Conservation (phyloP, 169 alveolate genomes). For the Babesia ovis region DNA sequence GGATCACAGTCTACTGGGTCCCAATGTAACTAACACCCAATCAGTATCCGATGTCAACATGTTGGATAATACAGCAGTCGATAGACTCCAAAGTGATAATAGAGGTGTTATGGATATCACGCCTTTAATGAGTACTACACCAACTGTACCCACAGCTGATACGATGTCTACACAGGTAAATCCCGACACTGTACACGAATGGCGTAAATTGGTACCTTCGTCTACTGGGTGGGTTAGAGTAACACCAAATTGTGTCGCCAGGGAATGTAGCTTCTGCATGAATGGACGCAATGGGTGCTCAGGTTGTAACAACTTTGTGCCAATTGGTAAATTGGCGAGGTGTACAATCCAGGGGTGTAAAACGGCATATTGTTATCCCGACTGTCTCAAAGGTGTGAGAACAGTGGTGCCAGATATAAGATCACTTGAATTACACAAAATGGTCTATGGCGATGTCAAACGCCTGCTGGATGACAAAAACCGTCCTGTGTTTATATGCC, state of each 20-base stretch:
- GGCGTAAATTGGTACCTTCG: constrained; percentile 15
- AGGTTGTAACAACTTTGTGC: constrained; percentile 40
- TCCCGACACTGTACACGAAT: background rate
- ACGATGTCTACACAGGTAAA: background rate
- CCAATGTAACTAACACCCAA: background rate
- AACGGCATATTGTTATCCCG: constrained; percentile 55
- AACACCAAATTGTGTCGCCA: constrained; percentile 13
- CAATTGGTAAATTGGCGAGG: background rate
- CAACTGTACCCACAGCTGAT: background rate
- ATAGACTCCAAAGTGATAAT: background rate
- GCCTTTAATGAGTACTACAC: no score
- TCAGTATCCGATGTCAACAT: background rate
- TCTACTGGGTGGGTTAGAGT: constrained; percentile 10
- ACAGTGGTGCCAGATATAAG: constrained; percentile 46
- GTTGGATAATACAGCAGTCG: background rate
- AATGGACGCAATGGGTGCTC: constrained; percentile 50
- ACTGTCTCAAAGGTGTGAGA: constrained; percentile 34
- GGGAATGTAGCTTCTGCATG: constrained; percentile 51
- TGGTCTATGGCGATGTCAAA: constrained; percentile 39
- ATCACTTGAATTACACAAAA: constrained; percentile 29
- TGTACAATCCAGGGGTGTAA: constrained; percentile 56
- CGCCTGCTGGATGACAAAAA: constrained; percentile 30
- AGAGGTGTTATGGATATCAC: no score
- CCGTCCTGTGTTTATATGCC: constrained; percentile 62
- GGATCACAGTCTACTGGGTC: background rate